Evolutionary conservation across 23 red algal genomes (phyloP).

Genomic region (Gracilaria gracilis): DNA sequence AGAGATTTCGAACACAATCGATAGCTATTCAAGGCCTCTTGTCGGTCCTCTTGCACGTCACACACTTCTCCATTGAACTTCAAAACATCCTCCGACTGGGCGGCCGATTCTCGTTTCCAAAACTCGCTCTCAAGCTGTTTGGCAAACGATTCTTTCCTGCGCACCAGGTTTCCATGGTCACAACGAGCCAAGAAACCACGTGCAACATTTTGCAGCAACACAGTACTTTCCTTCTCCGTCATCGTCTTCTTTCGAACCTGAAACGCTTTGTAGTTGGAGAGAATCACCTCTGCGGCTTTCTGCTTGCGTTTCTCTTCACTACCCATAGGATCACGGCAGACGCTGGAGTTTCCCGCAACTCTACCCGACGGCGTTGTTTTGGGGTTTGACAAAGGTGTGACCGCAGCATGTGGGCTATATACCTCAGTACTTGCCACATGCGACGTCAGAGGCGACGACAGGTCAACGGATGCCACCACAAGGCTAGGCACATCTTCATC

Average conservation of each 20-base stretch:
- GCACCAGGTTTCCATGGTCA: neutral
- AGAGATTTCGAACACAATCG: conserved; percentile 15
- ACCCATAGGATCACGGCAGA: neutral
- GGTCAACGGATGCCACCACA: neutral
- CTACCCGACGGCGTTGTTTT: neutral
- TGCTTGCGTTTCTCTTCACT: neutral
- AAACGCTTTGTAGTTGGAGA: conserved; percentile 16
- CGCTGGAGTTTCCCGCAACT: neutral
- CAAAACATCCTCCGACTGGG: neutral
- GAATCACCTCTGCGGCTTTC: neutral
- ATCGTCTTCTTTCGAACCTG: neutral
- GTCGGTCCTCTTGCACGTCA: neutral
- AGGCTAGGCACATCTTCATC: neutral
- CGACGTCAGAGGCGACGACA: neutral
- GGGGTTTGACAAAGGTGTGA: neutral
- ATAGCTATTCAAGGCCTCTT: neutral
- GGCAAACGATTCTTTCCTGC: neutral
- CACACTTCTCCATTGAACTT: neutral
- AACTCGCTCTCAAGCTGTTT: neutral
- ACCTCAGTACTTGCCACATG: neutral
- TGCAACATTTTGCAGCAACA: conserved; percentile 2
- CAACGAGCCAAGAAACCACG: conserved; percentile 15
- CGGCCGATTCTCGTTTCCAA: neutral
- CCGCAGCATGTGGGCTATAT: neutral
- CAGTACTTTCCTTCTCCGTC: neutral